These are phyloP conservation scores for Takashimella koratensis DNA, from an alignment of 1,284 basidiomycete genomes.

Conservation along the genomic window DNA sequence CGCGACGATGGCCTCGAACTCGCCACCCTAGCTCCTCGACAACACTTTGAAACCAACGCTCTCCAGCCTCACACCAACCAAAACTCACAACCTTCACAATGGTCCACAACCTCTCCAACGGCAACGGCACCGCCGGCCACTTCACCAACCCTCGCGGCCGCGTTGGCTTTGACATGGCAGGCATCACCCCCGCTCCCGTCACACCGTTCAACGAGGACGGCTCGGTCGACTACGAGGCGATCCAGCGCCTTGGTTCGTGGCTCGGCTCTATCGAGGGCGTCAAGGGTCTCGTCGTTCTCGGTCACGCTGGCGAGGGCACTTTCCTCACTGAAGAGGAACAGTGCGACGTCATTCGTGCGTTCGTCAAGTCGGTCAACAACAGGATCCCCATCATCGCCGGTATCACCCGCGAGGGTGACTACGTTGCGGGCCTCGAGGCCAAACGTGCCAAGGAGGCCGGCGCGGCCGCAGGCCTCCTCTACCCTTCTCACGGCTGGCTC, in stretches of 20 bases:
- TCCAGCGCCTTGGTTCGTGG: slow-evolving; percentile 19
- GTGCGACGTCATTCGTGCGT: slow-evolving; percentile 13
- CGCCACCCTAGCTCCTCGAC: no score
- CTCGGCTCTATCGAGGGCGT: slow-evolving; percentile 15
- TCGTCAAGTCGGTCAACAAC: slow-evolving; percentile 19
- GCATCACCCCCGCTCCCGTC: slow-evolving; percentile 18
- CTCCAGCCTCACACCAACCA: no score
- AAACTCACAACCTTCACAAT: slow-evolving; percentile 1
- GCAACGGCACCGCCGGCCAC: slow-evolving; percentile 5
- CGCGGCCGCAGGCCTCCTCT: slow-evolving; percentile 15
- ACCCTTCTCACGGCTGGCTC: slow-evolving; percentile 17
- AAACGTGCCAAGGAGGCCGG: slow-evolving; percentile 18
- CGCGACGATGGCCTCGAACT: no score
- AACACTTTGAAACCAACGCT: no score
- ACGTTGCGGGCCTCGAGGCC: slow-evolving; percentile 15
- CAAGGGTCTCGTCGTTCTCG: slow-evolving; percentile 18
- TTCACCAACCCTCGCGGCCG: slow-evolving; percentile 15
- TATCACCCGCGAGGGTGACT: slow-evolving; percentile 17
- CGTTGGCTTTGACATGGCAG: slow-evolving; percentile 16
- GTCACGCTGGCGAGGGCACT: slow-evolving; percentile 19
- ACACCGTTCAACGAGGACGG: slow-evolving; percentile 16
- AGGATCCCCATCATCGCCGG: slow-evolving; percentile 20
- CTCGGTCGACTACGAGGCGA: slow-evolving; percentile 16
- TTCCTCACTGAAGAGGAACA: slow-evolving; percentile 19
- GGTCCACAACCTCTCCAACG: slow-evolving; percentile 3